Evolutionary conservation across 1,284 basidiomycete species (phyloP).

Genomic region (Waitea zeae): DNA sequence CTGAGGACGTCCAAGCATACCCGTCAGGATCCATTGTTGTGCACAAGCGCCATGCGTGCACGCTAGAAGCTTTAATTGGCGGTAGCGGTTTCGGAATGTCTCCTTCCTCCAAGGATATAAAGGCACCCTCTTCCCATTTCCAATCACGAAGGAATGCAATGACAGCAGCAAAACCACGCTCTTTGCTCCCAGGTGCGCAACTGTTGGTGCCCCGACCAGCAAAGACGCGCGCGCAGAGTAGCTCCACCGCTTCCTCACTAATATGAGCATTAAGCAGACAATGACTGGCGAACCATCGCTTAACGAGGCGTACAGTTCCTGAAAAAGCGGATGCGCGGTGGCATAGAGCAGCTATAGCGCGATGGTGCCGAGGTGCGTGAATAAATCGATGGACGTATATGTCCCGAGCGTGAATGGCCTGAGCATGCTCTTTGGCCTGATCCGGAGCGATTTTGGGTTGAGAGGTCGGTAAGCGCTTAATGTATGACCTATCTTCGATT

Average conservation of each 20-base stretch:
- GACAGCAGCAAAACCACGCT: slow-evolving; percentile 69
- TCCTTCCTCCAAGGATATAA: slow-evolving; percentile 24
- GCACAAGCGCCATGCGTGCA: slow-evolving; percentile 55
- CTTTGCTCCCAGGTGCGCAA: slow-evolving; percentile 45
- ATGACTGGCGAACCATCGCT: slow-evolving; percentile 87
- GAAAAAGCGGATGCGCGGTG: slow-evolving; percentile 72
- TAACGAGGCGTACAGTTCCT: slow-evolving; percentile 74
- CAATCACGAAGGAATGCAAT: slow-evolving; percentile 68
- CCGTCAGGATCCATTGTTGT: slow-evolving; percentile 73
- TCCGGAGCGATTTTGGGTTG: slow-evolving; percentile 14
- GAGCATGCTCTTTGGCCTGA: slow-evolving; percentile 26
- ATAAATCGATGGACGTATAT: slow-evolving; percentile 58
- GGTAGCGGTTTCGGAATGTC: slow-evolving; percentile 3
- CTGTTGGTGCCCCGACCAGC: slow-evolving; percentile 18
- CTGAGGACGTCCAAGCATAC: slow-evolving; percentile 52
- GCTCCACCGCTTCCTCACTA: slow-evolving; percentile 66
- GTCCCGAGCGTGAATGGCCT: slow-evolving; percentile 46
- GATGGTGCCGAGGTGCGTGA: slow-evolving; percentile 73
- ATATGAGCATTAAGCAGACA: slow-evolving; percentile 66
- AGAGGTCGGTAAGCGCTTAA: slow-evolving; percentile 14
- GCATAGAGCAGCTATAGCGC: slow-evolving; percentile 63
- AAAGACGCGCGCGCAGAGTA: slow-evolving; percentile 62
- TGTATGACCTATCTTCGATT: slow-evolving; percentile 22
- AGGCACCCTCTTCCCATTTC: slow-evolving; percentile 62
- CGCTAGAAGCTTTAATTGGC: slow-evolving; percentile 17